phyloP scores from a whole-genome alignment of 208 protist genomes.

The Leptomonas seymouri region DNA sequence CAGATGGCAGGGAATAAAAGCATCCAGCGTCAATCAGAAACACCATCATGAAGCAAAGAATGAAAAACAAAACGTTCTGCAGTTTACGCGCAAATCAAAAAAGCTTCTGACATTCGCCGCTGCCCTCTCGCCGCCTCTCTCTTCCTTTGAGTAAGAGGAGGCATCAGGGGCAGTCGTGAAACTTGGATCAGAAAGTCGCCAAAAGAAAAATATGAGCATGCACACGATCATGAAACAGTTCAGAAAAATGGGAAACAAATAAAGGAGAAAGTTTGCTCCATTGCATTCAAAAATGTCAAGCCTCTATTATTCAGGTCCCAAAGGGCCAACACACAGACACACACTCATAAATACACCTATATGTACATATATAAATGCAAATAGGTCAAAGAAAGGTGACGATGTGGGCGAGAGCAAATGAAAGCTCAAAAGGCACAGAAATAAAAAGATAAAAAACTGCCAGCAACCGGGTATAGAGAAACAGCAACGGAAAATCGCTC shows the following conservation, averaged over 20 bases:
- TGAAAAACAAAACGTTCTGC: no score
- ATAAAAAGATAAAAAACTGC: constrained; percentile 8
- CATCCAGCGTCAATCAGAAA: no score
- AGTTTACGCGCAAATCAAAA: no score
- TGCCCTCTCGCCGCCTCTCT: not conserved
- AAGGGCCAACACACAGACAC: no score
- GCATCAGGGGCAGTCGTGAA: no score
- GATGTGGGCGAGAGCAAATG: not conserved
- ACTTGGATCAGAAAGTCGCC: not conserved
- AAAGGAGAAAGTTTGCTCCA: not conserved
- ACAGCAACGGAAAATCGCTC: not conserved
- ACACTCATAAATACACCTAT: no score
- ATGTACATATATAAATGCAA: no score
- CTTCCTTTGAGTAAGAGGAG: constrained; percentile 1
- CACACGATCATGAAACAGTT: not conserved
- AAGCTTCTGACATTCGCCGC: not conserved
- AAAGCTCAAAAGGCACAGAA: not conserved
- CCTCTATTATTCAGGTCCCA: no score
- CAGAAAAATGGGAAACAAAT: not conserved
- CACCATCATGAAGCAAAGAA: no score
- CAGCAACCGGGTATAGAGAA: not conserved
- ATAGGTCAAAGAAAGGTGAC: not conserved
- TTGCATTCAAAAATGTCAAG: no score
- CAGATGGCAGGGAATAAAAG: no score
- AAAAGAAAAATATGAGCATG: not conserved